Base-by-base conservation (phyloP, 75 land plant genomes). In the Cupressus sempervirens region DNA sequence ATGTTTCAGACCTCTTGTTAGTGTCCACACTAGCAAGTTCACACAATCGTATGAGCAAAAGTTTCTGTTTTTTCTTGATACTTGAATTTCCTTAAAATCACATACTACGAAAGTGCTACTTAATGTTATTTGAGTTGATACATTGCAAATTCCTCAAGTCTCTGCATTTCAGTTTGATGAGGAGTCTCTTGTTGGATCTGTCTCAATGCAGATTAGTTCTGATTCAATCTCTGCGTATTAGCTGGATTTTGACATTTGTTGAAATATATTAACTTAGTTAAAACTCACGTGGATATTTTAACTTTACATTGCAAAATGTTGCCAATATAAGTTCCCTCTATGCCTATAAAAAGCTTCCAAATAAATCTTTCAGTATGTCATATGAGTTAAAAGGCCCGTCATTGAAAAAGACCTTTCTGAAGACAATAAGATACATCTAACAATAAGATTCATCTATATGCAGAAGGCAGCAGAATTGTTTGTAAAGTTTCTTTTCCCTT, bases 231-330 rank as follows among this genome's bases (percentile, higher is more conserved):
- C 10, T 29, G 15, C 13, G 53, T 50, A 72, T 72, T 72, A 32
- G 74, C 38, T 35, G 76, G 76, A 34, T 73, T 73, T 7, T n/a
- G n/a, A n/a, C n/a, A n/a, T n/a, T n/a, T 73, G 76, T 73, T 73
- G 76, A 35, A n/a, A 73, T 12, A 73, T 35, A 73, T 73, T 4
- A 73, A 14, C 4, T 73, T 13, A 14, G 34, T 34, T 35, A 18
- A 32, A 73, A 73, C 18, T 76, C 16, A 26, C 5, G 8, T 50
- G 15, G 83, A 38, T 76, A 30, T 35, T 32, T 36, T 32, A 72
- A 12, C 32, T 72, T 72, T 10, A 30, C 32, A 72, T 32, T 30
- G 15, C 35, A 72, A 2, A 16, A 40, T 76, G 40, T 76, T 40
- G 4, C 80, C 7, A 76, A 6, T 7, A 76, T 18, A 40, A 43